phyloP scores from a whole-genome alignment of 2,329 filamentous ascomycete species.

The Neonectria sp. region DNA sequence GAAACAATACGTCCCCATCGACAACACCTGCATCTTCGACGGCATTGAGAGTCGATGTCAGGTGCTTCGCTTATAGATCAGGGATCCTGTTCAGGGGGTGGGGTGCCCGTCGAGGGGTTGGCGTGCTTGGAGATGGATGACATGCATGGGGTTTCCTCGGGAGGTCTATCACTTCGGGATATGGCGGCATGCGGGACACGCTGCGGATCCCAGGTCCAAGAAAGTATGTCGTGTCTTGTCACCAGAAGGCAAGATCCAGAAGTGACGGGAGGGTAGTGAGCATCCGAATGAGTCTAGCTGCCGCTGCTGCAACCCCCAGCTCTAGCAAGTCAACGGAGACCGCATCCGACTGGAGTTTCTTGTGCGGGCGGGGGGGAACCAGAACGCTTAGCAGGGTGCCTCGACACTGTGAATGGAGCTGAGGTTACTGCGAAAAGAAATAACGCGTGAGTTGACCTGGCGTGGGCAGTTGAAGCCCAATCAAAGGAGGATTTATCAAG shows the following conservation, averaged over 20 bases:
- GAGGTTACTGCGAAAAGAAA: neutral
- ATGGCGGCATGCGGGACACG: constrained; percentile 10
- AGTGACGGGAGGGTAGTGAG: constrained; percentile 2
- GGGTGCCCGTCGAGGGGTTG: constrained; percentile 7
- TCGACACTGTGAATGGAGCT: neutral
- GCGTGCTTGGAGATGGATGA: constrained; percentile 6
- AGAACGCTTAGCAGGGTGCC: neutral
- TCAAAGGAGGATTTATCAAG: neutral
- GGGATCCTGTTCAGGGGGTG: neutral
- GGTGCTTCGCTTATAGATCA: constrained; percentile 65
- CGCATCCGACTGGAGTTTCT: neutral
- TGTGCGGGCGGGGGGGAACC: neutral
- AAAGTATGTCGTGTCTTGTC: neutral
- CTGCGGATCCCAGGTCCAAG: neutral
- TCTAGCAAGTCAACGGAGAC: constrained; percentile 1
- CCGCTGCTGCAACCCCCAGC: constrained; percentile 1
- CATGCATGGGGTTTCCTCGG: constrained; percentile 8
- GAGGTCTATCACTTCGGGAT: constrained; percentile 4
- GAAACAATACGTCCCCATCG: constrained; percentile 79
- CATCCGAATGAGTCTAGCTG: constrained; percentile 3
- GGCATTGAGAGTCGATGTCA: constrained; percentile 75
- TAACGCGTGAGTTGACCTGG: neutral
- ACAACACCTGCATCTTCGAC: constrained; percentile 80
- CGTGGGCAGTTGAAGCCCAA: neutral
- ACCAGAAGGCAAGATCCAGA: neutral